Percentiles rank a stretch among this genome's conserved stretches.
phyloP scores from a whole-genome alignment of 768 basidiomycete species.

The Coprinellus micaceus region DNA sequence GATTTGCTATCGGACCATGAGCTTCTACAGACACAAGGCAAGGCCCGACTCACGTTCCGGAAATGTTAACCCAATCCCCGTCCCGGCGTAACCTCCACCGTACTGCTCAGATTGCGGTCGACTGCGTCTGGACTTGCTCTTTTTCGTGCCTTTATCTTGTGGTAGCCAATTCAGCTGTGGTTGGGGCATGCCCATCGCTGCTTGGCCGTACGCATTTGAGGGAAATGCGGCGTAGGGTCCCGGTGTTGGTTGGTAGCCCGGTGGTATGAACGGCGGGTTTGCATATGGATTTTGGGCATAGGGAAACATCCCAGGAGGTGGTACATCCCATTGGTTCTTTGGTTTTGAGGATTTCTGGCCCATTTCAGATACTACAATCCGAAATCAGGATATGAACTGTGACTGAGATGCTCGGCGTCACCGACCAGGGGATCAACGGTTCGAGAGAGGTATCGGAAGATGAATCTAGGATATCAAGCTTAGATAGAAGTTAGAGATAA shows the following conservation, averaged over 20 bases:
- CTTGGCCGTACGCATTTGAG: conserved; percentile 16
- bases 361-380: no score
- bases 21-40: not conserved
- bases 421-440: not conserved
- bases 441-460: not conserved
- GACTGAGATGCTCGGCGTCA: not conserved
- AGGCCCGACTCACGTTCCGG: conserved; percentile 13
- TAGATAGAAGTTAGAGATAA: no score
- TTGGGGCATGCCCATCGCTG: conserved; percentile 17
- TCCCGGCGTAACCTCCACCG: conserved; percentile 19
- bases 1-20: conserved; percentile 7
- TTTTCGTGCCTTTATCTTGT: conserved; percentile 15
- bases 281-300: not conserved
- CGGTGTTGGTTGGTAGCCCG: conserved; percentile 15
- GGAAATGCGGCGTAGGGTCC: conserved; percentile 15
- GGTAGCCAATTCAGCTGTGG: conserved; percentile 21
- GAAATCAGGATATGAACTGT: not conserved
- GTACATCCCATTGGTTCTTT: not conserved
- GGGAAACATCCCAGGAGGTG: not conserved
- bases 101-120: conserved; percentile 24
- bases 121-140: conserved; percentile 9
- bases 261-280: conserved; percentile 9
- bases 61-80: conserved; percentile 13
- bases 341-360: conserved; percentile 5
- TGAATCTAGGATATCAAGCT: no score